Evolutionary conservation across 306 rosid genomes (phyloP), one percentile per base, ranked within the genome.

Genomic region (Crotalaria pallida): DNA sequence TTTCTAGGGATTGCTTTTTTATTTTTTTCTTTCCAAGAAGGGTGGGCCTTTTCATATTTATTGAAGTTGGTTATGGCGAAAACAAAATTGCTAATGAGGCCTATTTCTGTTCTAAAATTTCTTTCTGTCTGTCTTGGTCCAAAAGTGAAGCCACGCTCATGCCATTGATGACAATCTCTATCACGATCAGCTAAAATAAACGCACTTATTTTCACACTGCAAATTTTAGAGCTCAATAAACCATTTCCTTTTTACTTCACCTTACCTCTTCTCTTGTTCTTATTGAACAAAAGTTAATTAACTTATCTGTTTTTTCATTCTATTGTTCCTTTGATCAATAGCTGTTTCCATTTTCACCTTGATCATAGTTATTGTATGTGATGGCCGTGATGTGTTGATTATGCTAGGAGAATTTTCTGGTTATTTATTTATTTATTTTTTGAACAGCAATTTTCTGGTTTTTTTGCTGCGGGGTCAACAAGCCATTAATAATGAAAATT

Each of bases 41-140:
- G 9, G 17, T 17, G 12, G 55, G 17, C 53, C 22, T 38, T 33
- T n/a, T 31, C 41, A 52, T 21, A 34, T 27, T 27, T 58, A 11
- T 78, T 41, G 50, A 70, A 66, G 70, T 27, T 65, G 57, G 65
- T 26, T 18, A 57, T 57, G 22, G 11, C 16, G 44, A 9, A 62
- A 21, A 70, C 9, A 36, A 23, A 78, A 15, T 55, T 17, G 56
- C 48, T 71, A 19, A 31, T 7, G n/a, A 15, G 59, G 78, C 57
- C 58, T 48, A 27, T 48, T 34, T 27, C 67, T 18, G 22, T 48
- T 17, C 43, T 68, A 71, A 12, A 15, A 10, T 56, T 58, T 65
- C 3, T 51, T 40, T n/a, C 29, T 48, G 38, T n/a, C 9, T 23
- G 48, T 3, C 16, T 61, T 51, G 50, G 8, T 50, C 12, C 22